These are phyloP conservation scores for Oldenlandia corymbosa DNA, from an alignment of 257 asterid species.

Conservation along the genomic window DNA sequence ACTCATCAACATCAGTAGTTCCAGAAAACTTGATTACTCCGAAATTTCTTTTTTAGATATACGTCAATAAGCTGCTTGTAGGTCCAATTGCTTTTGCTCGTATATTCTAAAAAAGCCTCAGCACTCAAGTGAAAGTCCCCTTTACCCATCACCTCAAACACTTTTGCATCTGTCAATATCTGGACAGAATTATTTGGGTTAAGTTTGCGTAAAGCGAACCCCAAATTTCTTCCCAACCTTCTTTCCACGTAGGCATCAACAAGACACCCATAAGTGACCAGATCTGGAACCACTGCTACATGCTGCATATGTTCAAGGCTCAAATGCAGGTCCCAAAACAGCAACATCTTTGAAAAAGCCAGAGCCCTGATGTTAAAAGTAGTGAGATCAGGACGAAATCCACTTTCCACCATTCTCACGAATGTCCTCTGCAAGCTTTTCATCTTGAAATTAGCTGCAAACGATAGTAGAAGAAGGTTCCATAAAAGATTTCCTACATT, in stretches of 20 bases:
- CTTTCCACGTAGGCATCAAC: slow-evolving; percentile 81
- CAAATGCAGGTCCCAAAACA: slow-evolving; percentile 85
- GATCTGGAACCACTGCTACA: slow-evolving; percentile 68
- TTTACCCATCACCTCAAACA: slow-evolving; percentile 83
- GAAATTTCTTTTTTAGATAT: slow-evolving; percentile 56
- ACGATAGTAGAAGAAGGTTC: slow-evolving; percentile 81
- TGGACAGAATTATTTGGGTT: slow-evolving; percentile 33
- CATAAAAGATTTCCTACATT: slow-evolving; percentile 85
- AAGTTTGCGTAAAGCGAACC: slow-evolving; percentile 48
- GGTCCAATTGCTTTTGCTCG: slow-evolving; percentile 40
- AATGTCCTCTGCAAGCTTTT: slow-evolving; percentile 89
- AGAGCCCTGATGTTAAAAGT: slow-evolving; percentile 74
- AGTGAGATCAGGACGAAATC: slow-evolving; percentile 69
- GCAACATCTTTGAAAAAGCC: slow-evolving; percentile 86
- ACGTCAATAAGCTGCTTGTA: slow-evolving; percentile 52
- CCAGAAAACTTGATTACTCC: slow-evolving; percentile 83
- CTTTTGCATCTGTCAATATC: slow-evolving; percentile 52
- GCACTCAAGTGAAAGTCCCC: slow-evolving; percentile 80
- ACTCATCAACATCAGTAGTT: slow-evolving; percentile 47
- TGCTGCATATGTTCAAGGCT: slow-evolving; percentile 90
- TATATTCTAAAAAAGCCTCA: slow-evolving; percentile 52
- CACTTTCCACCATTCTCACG: slow-evolving; percentile 79
- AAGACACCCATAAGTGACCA: slow-evolving; percentile 79
- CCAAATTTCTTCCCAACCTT: slow-evolving; percentile 67
- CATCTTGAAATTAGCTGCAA: slow-evolving; percentile 88